Conservation (phyloP, 371 early-diverging fungal genomes). For the Circinella umbellata region DNA sequence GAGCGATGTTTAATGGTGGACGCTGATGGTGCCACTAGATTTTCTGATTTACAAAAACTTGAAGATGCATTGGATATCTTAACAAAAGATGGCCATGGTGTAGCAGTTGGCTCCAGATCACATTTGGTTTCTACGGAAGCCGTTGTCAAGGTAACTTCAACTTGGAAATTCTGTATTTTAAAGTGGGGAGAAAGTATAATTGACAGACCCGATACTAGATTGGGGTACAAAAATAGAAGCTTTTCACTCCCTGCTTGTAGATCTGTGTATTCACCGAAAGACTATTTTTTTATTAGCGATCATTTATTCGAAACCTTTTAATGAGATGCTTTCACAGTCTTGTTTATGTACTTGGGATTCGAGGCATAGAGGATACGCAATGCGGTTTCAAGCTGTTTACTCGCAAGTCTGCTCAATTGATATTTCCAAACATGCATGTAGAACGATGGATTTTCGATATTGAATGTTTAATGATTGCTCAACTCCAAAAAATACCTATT, state of each 20-base stretch:
- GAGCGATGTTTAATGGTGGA: conserved; percentile 88
- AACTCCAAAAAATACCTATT: conserved; percentile 71
- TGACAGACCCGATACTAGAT: too few species aligned
- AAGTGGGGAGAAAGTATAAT: not conserved
- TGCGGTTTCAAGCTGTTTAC: conserved; percentile 97
- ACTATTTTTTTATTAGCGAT: conserved; percentile 64
- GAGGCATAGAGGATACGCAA: conserved; percentile 90
- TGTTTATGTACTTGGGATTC: conserved; percentile 83
- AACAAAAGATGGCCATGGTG: conserved; percentile 55
- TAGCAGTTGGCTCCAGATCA: conserved; percentile 90
- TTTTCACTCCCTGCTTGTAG: too few species aligned
- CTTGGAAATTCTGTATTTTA: not conserved
- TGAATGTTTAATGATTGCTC: conserved; percentile 88
- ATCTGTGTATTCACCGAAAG: not conserved
- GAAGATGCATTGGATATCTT: conserved; percentile 48
- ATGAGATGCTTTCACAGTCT: conserved; percentile 92
- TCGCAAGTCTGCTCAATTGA: conserved; percentile 73
- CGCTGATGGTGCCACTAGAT: conserved; percentile 94
- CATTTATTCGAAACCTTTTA: conserved; percentile 86
- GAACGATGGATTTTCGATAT: conserved; percentile 98
- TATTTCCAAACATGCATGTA: conserved; percentile 92
- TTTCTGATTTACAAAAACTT: conserved; percentile 79
- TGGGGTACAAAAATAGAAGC: too few species aligned
- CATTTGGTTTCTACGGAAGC: conserved; percentile 89
- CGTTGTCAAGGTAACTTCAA: conserved; percentile 85